Evolutionary conservation across 2,329 filamentous ascomycete species (phyloP).

Genomic region (Trichoderma brevicompactum): DNA sequence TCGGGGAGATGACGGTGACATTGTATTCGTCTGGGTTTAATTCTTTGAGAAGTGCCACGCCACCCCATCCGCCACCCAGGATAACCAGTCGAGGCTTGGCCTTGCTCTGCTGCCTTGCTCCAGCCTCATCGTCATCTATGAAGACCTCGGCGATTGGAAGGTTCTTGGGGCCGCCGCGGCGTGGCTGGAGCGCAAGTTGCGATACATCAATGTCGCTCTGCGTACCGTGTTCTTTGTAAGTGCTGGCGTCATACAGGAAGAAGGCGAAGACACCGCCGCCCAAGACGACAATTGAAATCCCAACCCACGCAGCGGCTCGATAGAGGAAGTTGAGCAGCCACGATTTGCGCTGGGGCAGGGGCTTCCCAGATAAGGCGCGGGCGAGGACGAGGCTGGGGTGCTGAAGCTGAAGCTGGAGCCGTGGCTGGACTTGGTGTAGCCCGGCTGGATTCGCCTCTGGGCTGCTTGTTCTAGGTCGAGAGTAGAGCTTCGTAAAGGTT

Average conservation of each 20-base stretch:
- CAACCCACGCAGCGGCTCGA: conserved; percentile 64
- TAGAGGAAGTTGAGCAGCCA: conserved; percentile 64
- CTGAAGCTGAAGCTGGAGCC: not conserved
- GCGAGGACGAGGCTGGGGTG: conserved; percentile 33
- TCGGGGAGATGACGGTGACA: conserved; percentile 90
- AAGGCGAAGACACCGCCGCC: conserved; percentile 76
- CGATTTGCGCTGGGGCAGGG: conserved; percentile 55
- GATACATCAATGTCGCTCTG: conserved; percentile 81
- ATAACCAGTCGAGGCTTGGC: conserved; percentile 93
- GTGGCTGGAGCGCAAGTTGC: conserved; percentile 77
- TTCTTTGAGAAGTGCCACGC: conserved; percentile 87
- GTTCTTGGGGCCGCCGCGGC: conserved; percentile 89
- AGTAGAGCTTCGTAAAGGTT: conserved; percentile 34
- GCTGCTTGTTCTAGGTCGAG: conserved; percentile 4
- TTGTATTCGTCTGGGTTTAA: conserved; percentile 92
- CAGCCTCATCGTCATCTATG: conserved; percentile 84
- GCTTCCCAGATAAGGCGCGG: conserved; percentile 56
- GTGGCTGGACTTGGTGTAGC: not conserved
- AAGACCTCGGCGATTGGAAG: conserved; percentile 86
- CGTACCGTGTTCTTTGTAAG: conserved; percentile 75
- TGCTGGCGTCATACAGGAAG: conserved; percentile 92
- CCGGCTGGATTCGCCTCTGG: conserved; percentile 27
- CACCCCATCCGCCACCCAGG: conserved; percentile 92
- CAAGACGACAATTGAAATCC: conserved; percentile 74
- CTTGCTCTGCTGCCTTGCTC: conserved; percentile 70